These are phyloP conservation scores for Fusarium musae DNA, from an alignment of 2,329 filamentous ascomycete genomes.

Conservation along the genomic window DNA sequence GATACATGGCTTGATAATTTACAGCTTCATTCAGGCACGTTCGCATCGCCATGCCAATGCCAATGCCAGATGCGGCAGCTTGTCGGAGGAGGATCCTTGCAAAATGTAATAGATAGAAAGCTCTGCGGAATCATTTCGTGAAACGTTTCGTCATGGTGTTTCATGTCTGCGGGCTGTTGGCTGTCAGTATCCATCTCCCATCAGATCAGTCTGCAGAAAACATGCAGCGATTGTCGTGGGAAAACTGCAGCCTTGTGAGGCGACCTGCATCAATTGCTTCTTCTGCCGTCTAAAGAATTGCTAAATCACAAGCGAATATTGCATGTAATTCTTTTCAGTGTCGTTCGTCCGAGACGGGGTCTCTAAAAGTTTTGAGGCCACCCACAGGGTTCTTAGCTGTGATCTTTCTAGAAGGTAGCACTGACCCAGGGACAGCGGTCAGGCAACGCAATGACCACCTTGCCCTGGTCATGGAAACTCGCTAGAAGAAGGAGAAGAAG, in stretches of 20 bases:
- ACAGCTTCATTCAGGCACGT: constrained; percentile 11
- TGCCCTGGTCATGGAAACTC: constrained; percentile 43
- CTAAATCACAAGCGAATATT: not conserved
- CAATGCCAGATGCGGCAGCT: constrained; percentile 18
- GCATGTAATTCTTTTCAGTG: not conserved
- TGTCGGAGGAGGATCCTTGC: constrained; percentile 21
- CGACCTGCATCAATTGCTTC: constrained; percentile 3
- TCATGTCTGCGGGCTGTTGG: constrained; percentile 34
- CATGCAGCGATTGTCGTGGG: not conserved
- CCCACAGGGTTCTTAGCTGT: constrained; percentile 1
- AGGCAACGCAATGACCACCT: constrained; percentile 40
- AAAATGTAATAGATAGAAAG: constrained; percentile 15
- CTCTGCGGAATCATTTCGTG: constrained; percentile 25
- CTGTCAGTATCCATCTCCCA: not conserved
- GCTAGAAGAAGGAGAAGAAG: constrained; percentile 44
- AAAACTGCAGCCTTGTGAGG: constrained; percentile 19
- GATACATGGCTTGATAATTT: constrained; percentile 20
- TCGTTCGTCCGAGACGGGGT: not conserved
- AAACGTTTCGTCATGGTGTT: constrained; percentile 45
- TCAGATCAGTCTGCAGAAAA: not conserved
- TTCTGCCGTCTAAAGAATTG: not conserved
- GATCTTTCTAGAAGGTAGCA: constrained; percentile 33
- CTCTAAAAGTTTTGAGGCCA: constrained; percentile 3
- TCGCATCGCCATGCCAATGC: constrained; percentile 6
- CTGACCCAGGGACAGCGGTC: constrained; percentile 32